Conservation (phyloP, 768 basidiomycete species). For the Mycena polygramma region DNA sequence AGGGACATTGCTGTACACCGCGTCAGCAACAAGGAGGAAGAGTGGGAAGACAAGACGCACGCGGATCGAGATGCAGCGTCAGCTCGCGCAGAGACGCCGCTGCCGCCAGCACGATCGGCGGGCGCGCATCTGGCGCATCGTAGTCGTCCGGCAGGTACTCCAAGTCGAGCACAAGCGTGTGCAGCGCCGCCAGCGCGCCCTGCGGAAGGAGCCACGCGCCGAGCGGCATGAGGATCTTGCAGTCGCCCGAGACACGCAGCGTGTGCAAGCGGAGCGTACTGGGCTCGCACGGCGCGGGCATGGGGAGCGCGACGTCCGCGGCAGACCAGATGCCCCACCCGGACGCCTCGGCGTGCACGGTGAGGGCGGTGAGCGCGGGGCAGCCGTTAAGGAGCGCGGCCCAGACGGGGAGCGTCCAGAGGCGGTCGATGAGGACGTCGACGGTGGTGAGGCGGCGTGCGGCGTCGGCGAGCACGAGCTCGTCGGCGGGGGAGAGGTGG, state of each 20-base stretch:
- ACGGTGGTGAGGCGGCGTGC: conserved; percentile 18
- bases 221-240: conserved; percentile 26
- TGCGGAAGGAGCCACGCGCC: conserved; percentile 28
- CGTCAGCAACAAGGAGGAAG: neutral
- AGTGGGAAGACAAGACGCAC: conserved; percentile 23
- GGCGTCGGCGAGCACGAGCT: neutral
- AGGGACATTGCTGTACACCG: conserved; percentile 19
- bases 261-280: conserved; percentile 19
- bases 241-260: conserved; percentile 25
- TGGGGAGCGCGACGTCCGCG: neutral
- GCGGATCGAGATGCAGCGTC: conserved; percentile 32
- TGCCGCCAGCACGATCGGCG: conserved; percentile 16
- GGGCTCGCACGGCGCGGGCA: neutral
- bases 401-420: conserved; percentile 30
- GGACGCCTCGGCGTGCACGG: neutral
- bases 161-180: conserved; percentile 27
- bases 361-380: conserved; percentile 8
- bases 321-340: conserved; percentile 18
- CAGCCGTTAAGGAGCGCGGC: conserved; percentile 33
- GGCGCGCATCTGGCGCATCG: conserved; percentile 14
- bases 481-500: conserved; percentile 14
- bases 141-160: conserved; percentile 27
- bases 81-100: conserved; percentile 17
- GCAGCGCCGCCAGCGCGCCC: conserved; percentile 11
- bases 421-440: conserved; percentile 12